Percentiles rank a stretch among this genome's conserved stretches.
These are phyloP conservation scores for Medicago lupulina DNA, from an alignment of 306 rosid species.

Conservation along the genomic window DNA sequence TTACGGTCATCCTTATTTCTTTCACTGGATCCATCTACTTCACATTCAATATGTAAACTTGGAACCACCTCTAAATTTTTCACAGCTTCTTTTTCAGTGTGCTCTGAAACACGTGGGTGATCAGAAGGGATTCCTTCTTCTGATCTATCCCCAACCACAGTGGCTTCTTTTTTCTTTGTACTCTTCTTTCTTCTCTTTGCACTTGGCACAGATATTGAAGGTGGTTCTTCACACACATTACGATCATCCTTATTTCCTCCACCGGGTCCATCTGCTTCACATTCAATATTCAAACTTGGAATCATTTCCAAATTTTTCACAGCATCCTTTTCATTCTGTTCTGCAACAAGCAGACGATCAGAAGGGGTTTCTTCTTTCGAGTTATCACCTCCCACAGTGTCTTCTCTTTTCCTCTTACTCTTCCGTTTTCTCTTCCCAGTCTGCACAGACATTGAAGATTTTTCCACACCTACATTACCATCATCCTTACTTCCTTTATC, in stretches of 20 bases:
- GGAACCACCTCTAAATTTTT: slow-evolving; percentile 30
- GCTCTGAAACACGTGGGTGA: slow-evolving; percentile 29
- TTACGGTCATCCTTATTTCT: slow-evolving; percentile 18
- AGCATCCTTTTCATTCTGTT: slow-evolving; percentile 31
- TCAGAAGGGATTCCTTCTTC: slow-evolving; percentile 10
- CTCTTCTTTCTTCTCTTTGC: slow-evolving; percentile 38
- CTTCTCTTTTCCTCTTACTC: slow-evolving; percentile 1
- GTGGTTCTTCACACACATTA: neutral
- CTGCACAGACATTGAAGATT: slow-evolving; percentile 7
- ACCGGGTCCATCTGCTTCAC: slow-evolving; percentile 34
- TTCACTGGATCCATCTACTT: slow-evolving; percentile 33
- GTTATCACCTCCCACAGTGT: neutral
- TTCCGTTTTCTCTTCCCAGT: slow-evolving; percentile 36
- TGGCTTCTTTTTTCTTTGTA: neutral
- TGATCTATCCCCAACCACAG: neutral
- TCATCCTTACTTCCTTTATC: slow-evolving; percentile 28
- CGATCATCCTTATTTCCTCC: slow-evolving; percentile 9
- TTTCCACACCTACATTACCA: neutral
- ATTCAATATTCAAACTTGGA: slow-evolving; percentile 27
- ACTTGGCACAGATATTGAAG: slow-evolving; percentile 27
- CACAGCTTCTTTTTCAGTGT: slow-evolving; percentile 29
- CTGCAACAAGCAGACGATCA: slow-evolving; percentile 32
- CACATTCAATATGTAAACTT: slow-evolving; percentile 21
- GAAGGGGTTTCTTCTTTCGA: slow-evolving; percentile 13
- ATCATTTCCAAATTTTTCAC: slow-evolving; percentile 20